Conservation (phyloP, 139 green algal species). For the Closterium sp. region DNA sequence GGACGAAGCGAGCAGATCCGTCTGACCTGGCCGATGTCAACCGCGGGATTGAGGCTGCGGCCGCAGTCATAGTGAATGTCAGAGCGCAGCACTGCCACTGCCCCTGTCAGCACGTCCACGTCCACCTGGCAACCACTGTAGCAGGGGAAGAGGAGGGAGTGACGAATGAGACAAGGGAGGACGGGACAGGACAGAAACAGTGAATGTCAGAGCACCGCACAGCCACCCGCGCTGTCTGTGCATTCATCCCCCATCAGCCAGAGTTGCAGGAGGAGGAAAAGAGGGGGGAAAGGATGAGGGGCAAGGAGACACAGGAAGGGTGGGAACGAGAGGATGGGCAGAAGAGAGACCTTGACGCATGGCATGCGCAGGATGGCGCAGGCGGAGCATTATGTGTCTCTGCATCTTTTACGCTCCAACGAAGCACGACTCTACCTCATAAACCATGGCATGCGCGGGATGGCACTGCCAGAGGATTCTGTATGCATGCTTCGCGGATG, state of each 20-base stretch:
- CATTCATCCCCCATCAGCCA: neutral
- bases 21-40: conserved; percentile 68
- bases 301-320: too few relatives aligned
- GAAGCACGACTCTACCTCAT: neutral
- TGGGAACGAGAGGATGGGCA: neutral
- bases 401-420: neutral
- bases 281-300: too few relatives aligned
- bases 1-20: neutral
- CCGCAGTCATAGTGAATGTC: conserved; percentile 55
- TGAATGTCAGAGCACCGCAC: too few relatives aligned
- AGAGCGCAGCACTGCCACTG: neutral
- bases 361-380: neutral
- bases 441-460: neutral
- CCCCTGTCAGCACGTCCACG: conserved; percentile 62
- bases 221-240: neutral
- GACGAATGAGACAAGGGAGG: neutral
- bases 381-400: neutral
- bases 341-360: neutral
- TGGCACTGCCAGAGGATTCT: neutral
- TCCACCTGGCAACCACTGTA: conserved; percentile 51
- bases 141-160: neutral
- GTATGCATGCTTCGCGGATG: neutral
- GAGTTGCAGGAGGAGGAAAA: neutral
- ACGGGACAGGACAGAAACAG: too few relatives aligned
- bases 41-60: conserved; percentile 62